Evolutionary conservation across 352 stramenopile species (phyloP).

Genomic region (Hyphochytrium catenoides): DNA sequence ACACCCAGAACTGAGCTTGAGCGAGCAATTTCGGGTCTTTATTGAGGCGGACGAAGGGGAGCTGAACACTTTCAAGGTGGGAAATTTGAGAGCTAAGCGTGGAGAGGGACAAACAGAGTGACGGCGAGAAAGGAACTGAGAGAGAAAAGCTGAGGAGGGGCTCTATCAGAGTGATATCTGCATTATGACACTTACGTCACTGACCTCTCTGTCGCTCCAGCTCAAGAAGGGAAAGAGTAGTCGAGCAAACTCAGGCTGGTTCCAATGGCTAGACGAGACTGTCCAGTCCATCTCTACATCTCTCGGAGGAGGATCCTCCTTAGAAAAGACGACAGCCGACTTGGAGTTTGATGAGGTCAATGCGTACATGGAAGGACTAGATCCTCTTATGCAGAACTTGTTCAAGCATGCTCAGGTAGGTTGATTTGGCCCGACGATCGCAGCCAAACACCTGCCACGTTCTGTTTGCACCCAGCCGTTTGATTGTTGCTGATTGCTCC

Average conservation of each 20-base stretch:
- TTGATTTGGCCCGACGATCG: no score
- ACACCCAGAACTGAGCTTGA: conserved; percentile 56
- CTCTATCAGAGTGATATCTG: no score
- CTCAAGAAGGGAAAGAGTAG: no score
- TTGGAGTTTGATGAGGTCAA: conserved; percentile 85
- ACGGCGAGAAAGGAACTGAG: conserved; percentile 13
- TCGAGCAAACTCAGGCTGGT: no score
- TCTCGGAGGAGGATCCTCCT: conserved; percentile 14
- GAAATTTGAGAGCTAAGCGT: no score
- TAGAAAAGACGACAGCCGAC: conserved; percentile 62
- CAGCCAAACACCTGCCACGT: no score
- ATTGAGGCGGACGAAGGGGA: conserved; percentile 45
- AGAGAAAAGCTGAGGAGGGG: conserved; percentile 12
- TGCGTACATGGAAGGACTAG: conserved; percentile 79
- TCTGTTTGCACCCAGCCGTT: no score
- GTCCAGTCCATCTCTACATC: conserved; percentile 52
- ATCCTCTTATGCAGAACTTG: conserved; percentile 82
- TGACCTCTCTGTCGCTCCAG: no score
- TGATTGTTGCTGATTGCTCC: no score
- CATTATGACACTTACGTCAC: no score
- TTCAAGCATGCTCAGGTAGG: conserved; percentile 77
- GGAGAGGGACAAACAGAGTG: conserved; percentile 19
- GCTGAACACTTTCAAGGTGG: conserved; percentile 26
- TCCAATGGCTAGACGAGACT: conserved; percentile 65
- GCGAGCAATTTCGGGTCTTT: conserved; percentile 51